Base-by-base conservation (phyloP, 2,329 filamentous ascomycete genomes). In the Mariannaea sp. region DNA sequence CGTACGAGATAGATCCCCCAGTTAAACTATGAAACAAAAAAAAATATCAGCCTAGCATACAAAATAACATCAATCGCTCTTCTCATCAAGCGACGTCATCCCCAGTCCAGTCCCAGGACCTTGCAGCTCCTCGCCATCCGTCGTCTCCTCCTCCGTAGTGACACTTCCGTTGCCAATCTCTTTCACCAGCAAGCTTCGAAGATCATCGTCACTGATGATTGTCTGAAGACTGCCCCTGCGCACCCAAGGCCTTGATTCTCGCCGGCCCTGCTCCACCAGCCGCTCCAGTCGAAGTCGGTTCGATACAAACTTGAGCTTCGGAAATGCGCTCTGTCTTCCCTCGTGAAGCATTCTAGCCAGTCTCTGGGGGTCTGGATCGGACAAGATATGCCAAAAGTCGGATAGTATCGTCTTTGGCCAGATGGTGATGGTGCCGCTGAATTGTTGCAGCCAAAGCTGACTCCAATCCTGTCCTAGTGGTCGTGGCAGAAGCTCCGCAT, bases 381-480 rank as follows among this genome's bases (percentile, higher is more conserved):
- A 85, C 1, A 99, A 80, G 56, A 99, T 96, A 64, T 90, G 84
- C 69, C 81, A 85, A 69, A 97, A 95, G 73, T 99, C 94, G 1
- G 85, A 88, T 1, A 84, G 75, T 3, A 86, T 76, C 10, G 86
- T 87, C 70, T 92, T 91, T 7, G 94, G 94, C 92, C 93, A 97
- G 67, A 99, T 92, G 10, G 94, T 99, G 58, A 97, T 88, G 8
- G 91, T 97, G 22, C 94, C 94, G 58, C 88, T 89, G 71, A 99
- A 99, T 53, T 92, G 85, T 71, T 99, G 94, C 41, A 99, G 81
- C 90, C 93, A 99, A 17, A 99, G 85, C 72, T 96, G 89, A 53
- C 88, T 92, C 94, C 94, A 99, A 70, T 99, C 94, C 71, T 97
- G 93, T 3, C 92, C 93, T 17, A 97, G 73, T 0, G 91, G 92